Evolutionary conservation across 2,329 filamentous ascomycete genomes (phyloP), one percentile per base, ranked within the genome.

Genomic region (Penicillium expansum): DNA sequence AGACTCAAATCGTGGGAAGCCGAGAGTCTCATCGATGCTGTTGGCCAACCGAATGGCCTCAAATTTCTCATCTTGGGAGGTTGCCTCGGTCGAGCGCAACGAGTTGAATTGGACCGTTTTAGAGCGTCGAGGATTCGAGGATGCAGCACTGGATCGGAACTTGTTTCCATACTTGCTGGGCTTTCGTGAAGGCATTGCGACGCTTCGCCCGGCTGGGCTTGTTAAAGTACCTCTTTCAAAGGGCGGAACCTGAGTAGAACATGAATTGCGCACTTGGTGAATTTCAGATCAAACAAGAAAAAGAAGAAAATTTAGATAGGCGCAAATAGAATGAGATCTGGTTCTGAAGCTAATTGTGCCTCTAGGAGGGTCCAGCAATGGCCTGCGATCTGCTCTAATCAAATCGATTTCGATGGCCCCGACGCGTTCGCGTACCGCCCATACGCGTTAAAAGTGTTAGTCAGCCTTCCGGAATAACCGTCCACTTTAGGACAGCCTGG

Each of bases 1-100:
- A 32, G 90, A 87, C 63, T 99, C 95, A 72, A 92, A 97, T 49
- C 93, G 89, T 33, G 87, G 83, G 74, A 99, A 99, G 52, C 94
- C 95, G 86, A 97, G 94, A 60, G 84, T 83, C 78, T 97, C 94
- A 78, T 99, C 95, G 71, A 99, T 97, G 68, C 82, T 85, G 76
- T 96, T 86, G 32, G 91, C 91, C 50, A 96, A 84, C 55, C 86
- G 86, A 45, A 87, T 88, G 37, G 91, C 87, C 77, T 99, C 92
- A 77, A 91, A 86, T 75, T 91, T 95, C 76, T 99, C 94, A 80
- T 96, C 91, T 68, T 91, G 86, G 8, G 92, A 95, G 1, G 92
- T 97, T 51, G 85, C 88, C 79, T 99, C 95, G 53, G 86, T 86
- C 55, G 89, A 85, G 42, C 89, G 82, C 48, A 89, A 78, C 27